Base-by-base conservation (phyloP, 495 filamentous ascomycete species). In the Sphaerosporella brunnea region DNA sequence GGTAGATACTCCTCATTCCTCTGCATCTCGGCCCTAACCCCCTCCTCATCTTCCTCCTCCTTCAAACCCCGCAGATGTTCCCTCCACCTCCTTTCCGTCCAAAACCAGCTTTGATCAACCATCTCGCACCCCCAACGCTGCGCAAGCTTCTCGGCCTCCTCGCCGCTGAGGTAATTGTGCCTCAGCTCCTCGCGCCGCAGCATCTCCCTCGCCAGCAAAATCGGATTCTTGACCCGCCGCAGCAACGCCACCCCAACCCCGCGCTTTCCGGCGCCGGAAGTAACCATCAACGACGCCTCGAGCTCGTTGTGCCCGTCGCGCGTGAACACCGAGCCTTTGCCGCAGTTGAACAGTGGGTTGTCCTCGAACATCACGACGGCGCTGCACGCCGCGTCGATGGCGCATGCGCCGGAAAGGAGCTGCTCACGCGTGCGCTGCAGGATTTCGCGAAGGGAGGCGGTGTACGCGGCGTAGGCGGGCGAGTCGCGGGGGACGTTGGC, bases 231-330 rank as follows among this genome's bases (percentile, higher is more conserved):
- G 11, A 88, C 79, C 19, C 68, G 71, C 20, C 69, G 69, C 16
- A 94, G 53, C 3, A 81, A 71, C 59, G 81, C 84, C 7, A 84
- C 73, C 9, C 80, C 82, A 0, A 79, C 80, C 15, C 77, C 83
- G 20, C 83, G 70, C 64, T 93, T 94, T 23, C 74, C 73, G 32
- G 66, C 63, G 1, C 77, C 78, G n/a, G 68, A 66, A 2, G 79
- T 77, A 0, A 90, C 81, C 87, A 94, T 94, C 21, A 94, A 71
- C n/a, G 75, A 81, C 23, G 86, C 80, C 63, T 94, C 86, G 53
- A 93, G 75, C 63, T 93, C 85, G 63, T 83, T 86, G 47, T 73
- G 74, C 7, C 85, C 86, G 41, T 77, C 77, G 32, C 74, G 70
- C 2, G 83, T 92, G 62, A 92, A 93, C 13, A 93, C 85, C 41